A percentile compares a stretch with the other conserved stretches of the same genome.
Evolutionary conservation across 495 filamentous ascomycete species (phyloP).

Genomic region (Penicillium taxi): DNA sequence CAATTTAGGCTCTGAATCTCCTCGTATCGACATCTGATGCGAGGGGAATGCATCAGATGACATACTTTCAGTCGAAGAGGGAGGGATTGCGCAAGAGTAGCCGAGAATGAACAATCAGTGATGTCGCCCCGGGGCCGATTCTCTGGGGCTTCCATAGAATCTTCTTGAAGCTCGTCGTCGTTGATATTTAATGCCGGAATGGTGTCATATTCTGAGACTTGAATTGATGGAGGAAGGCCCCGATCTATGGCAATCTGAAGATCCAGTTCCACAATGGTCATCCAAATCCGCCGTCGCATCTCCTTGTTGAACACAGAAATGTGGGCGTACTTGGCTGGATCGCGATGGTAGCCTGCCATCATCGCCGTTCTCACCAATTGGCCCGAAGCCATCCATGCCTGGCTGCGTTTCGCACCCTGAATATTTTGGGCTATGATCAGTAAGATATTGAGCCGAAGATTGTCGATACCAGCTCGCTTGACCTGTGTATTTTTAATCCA

Average conservation of each 20-base stretch:
- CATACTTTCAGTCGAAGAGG: constrained; percentile 32
- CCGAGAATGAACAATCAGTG: constrained; percentile 36
- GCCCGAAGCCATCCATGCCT: constrained; percentile 53
- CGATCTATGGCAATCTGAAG: constrained; percentile 53
- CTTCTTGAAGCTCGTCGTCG: constrained; percentile 35
- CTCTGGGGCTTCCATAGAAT: constrained; percentile 24
- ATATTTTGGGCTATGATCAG: constrained; percentile 51
- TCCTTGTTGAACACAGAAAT: constrained; percentile 53
- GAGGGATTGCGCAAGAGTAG: constrained; percentile 25
- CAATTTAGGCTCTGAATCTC: constrained; percentile 38
- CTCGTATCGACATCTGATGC: constrained; percentile 37
- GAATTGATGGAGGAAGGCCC: constrained; percentile 50
- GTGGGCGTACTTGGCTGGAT: constrained; percentile 42
- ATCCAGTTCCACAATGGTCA: constrained; percentile 54
- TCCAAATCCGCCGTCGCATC: constrained; percentile 62
- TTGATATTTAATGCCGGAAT: constrained; percentile 46
- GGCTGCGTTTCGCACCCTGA: constrained; percentile 47
- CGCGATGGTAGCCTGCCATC: constrained; percentile 50
- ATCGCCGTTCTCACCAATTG: constrained; percentile 49
- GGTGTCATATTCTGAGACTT: constrained; percentile 50
- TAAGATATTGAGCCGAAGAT: constrained; percentile 53
- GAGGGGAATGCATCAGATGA: constrained; percentile 35
- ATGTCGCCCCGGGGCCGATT: constrained; percentile 23
- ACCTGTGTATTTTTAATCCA: constrained; percentile 54
- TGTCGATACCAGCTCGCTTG: constrained; percentile 44